Base-by-base conservation (phyloP, 164 flowering plant species). In the Vitis riparia region DNA sequence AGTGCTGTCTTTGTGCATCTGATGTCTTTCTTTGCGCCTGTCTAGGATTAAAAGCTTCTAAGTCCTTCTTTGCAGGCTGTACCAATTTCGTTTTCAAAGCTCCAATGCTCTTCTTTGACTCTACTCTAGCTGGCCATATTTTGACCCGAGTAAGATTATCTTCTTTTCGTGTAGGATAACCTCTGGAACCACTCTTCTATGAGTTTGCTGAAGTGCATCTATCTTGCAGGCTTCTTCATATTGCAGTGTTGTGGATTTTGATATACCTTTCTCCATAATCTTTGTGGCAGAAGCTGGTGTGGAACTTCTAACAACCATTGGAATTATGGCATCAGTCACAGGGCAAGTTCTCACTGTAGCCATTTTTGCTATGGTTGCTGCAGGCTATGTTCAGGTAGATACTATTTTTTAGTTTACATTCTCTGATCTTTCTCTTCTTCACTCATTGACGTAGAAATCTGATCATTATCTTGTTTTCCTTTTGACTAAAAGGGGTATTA, bases 81-180 rank as follows among this genome's bases (percentile, higher is more conserved):
- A 84, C 76, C 50, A 65, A 80, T 56, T 77, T 94, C 4, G 75
- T 94, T 15, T 94, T 94, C 63, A 83, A 78, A 63, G 97, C 99
- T 76, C 99, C 99, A 9, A 91, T 94, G 97, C 76, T 83, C 47
- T 92, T 92, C 82, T 91, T 91, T 37, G 97, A 94, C 66, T 89
- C 97, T 17, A 94, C 99, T 8, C 97, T 97, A 0, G 79, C 91
- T 14, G 97, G 99, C 29, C 76, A 97, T 72, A 89, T 62, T 62
- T 75, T 94, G 57, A 91, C 95, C 10, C 78, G 95, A 68, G 98
- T 91, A 82, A 80, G 87, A 65, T 14, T 16, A 50, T 8, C 6
- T n/a, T 53, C 23, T 9, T 14, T 17, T 66, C 37, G 0, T 3
- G 19, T 16, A 14, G 32, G n/a, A 27, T 4, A 27, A 12, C 27